phyloP scores from a whole-genome alignment of 192 early-diverging fungal species.

The Gryganskiella cystojenkinii region DNA sequence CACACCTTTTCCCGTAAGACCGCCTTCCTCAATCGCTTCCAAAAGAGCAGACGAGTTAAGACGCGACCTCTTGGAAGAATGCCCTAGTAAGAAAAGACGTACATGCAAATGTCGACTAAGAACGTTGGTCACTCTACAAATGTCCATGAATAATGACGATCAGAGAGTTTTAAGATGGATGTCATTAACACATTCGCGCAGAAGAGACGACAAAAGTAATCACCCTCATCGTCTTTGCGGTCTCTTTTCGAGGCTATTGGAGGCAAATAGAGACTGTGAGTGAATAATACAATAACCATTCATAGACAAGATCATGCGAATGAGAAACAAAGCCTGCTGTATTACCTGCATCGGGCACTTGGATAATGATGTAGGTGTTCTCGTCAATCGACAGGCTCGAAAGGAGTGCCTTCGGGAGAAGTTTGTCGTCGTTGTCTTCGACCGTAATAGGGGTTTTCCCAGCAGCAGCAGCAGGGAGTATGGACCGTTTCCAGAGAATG shows the following conservation, averaged over 20 bases:
- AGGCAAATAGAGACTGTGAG: not conserved
- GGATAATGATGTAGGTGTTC: not conserved
- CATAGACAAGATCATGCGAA: no score
- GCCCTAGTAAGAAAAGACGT: not conserved
- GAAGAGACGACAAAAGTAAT: no score
- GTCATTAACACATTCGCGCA: no score
- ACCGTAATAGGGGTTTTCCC: no score
- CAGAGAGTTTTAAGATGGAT: no score
- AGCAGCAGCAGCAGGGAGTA: not conserved
- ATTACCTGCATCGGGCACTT: constrained; percentile 1
- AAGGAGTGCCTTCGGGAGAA: not conserved
- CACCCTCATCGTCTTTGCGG: constrained; percentile 5
- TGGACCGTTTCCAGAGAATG: constrained; percentile 5
- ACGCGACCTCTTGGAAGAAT: constrained; percentile 5
- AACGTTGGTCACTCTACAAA: not conserved
- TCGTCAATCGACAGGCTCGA: not conserved
- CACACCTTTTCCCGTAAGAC: constrained; percentile 14
- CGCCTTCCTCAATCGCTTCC: not conserved
- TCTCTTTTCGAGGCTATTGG: constrained; percentile 9
- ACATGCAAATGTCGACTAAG: not conserved
- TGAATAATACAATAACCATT: constrained; percentile 6
- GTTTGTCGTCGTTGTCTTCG: not conserved
- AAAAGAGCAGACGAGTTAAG: not conserved
- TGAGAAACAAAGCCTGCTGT: constrained; percentile 5
- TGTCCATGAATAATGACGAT: not conserved